These are phyloP conservation scores for Vitis labrusca DNA, from an alignment of 164 flowering plant genomes.

Conservation along the genomic window DNA sequence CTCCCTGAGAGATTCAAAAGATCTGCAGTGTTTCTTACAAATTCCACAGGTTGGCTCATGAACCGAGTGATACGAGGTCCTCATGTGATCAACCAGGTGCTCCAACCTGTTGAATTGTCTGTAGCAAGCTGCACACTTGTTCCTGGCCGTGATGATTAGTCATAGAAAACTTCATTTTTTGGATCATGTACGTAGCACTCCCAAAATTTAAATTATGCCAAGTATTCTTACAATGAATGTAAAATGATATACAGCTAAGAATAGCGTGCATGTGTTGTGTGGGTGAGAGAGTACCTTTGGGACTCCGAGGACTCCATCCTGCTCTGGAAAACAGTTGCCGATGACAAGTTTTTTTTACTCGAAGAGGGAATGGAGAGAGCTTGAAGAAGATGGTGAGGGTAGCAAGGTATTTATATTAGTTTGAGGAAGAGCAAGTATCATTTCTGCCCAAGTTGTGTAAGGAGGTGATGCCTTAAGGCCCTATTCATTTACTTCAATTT, in stretches of 20 bases:
- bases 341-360: neutral
- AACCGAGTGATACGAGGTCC: constrained; percentile 73
- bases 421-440: neutral
- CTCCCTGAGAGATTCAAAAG: constrained; percentile 84
- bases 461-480: neutral
- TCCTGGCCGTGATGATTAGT: constrained; percentile 39
- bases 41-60: constrained; percentile 91
- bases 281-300: constrained; percentile 21
- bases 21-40: constrained; percentile 81
- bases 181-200: too few species aligned
- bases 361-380: neutral
- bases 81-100: constrained; percentile 95
- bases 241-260: neutral
- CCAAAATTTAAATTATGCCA: too few species aligned
- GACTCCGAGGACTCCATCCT: constrained; percentile 32
- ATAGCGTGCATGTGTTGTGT: neutral
- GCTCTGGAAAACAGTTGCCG: constrained; percentile 16
- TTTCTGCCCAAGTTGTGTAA: neutral
- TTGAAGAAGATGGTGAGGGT: constrained; percentile 6
- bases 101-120: constrained; percentile 82
- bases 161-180: too few species aligned
- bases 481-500: neutral
- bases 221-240: too few species aligned
- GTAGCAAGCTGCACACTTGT: constrained; percentile 91
- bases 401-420: constrained; percentile 8